Conservation (phyloP, 1,284 basidiomycete genomes). For the Schizophyllum amplum region DNA sequence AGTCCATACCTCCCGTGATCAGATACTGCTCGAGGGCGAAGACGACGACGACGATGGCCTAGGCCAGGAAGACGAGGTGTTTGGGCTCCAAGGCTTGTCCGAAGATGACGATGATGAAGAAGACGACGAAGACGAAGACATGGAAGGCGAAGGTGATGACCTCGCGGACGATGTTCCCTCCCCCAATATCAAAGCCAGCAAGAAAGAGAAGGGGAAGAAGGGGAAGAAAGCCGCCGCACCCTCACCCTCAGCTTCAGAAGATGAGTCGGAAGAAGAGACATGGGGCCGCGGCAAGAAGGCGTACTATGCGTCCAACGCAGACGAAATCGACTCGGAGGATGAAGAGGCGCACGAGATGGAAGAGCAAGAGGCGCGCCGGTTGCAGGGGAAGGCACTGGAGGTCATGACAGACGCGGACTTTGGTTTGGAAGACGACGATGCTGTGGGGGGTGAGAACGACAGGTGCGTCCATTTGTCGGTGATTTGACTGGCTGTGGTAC, state of each 20-base stretch:
- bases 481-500: conserved; percentile 1
- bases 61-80: conserved; percentile 66
- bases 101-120: conserved; percentile 43
- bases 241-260: conserved; percentile 13
- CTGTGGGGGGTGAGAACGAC: conserved; percentile 27
- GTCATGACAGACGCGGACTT: conserved; percentile 76
- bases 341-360: conserved; percentile 84
- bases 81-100: conserved; percentile 49
- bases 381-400: conserved; percentile 74
- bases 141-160: conserved; percentile 34
- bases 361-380: conserved; percentile 76
- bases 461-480: conserved; percentile 31
- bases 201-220: conserved; percentile 33
- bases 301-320: conserved; percentile 83
- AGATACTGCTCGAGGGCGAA: conserved; percentile 66
- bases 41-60: conserved; percentile 28
- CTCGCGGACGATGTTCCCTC: conserved; percentile 21
- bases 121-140: conserved; percentile 34
- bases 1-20: conserved; percentile 71
- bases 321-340: conserved; percentile 72
- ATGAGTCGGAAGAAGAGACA: conserved; percentile 55
- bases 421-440: conserved; percentile 65
- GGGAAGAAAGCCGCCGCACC: conserved; percentile 12
- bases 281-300: conserved; percentile 76
- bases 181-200: conserved; percentile 20